Conservation (phyloP, 1,139 yeast genomes). For the Taphrina deformans region DNA sequence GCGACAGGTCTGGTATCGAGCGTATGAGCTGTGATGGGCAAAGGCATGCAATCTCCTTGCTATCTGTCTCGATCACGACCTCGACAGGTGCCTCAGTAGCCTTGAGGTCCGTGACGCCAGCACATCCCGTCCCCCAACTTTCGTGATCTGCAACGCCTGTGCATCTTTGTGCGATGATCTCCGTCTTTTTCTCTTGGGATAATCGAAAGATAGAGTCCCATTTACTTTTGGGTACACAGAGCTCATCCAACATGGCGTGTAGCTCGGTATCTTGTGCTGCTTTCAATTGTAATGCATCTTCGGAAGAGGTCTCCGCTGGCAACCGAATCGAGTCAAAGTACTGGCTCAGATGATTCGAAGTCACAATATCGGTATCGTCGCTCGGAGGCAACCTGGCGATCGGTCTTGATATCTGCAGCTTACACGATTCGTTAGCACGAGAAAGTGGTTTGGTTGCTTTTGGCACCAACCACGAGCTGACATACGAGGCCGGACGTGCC, state of each 20-base stretch:
- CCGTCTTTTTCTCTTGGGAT: background rate
- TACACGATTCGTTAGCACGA: background rate
- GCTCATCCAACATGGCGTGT: background rate
- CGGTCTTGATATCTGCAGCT: background rate
- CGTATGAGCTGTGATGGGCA: background rate
- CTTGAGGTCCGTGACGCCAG: background rate
- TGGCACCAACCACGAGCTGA: background rate
- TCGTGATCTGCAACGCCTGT: background rate
- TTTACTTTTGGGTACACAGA: background rate
- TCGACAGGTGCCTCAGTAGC: background rate
- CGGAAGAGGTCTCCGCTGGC: background rate
- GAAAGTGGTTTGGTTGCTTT: background rate
- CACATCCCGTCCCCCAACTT: no score
- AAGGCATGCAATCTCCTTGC: background rate
- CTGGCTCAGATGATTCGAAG: background rate
- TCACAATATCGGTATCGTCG: background rate
- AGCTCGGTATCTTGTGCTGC: background rate
- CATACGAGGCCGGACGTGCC: conserved; percentile 3
- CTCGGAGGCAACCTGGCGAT: background rate
- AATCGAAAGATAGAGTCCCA: background rate
- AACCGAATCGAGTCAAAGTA: background rate
- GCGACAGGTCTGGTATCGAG: background rate
- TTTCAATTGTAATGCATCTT: background rate
- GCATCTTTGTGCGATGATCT: background rate
- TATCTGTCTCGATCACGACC: background rate